Percentiles rank a stretch among this genome's conserved stretches.
Evolutionary conservation across 805 yeast genomes (phyloP).

Genomic region (Yamadazyma paraphyllophila): DNA sequence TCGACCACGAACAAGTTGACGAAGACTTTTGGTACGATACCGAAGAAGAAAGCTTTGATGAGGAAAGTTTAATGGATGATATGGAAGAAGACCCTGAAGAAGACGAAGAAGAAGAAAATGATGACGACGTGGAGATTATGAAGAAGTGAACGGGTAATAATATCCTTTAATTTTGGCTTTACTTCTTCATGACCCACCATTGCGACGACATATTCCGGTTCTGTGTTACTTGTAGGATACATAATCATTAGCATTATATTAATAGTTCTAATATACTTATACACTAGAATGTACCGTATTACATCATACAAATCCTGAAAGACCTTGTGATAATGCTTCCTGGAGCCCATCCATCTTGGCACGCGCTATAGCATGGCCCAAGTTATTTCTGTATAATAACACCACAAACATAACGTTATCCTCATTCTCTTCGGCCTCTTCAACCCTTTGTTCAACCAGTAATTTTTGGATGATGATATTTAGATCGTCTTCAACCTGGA

Average conservation of each 20-base stretch:
- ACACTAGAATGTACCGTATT: background rate
- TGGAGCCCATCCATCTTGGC: slow-evolving; percentile 32
- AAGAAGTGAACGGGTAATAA: background rate
- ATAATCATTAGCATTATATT: slow-evolving; percentile 9
- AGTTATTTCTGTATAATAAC: slow-evolving; percentile 28
- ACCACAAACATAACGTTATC: slow-evolving; percentile 23
- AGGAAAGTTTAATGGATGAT: slow-evolving; percentile 48
- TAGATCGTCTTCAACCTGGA: slow-evolving; percentile 24
- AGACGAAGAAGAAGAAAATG: slow-evolving; percentile 61
- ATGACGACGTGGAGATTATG: slow-evolving; percentile 20
- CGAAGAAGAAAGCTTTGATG: slow-evolving; percentile 46
- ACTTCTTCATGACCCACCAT: background rate
- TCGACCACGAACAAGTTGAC: slow-evolving; percentile 59
- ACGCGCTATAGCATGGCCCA: slow-evolving; percentile 34
- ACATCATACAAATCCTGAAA: slow-evolving; percentile 26
- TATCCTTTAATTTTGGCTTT: too few species aligned
- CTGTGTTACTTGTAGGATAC: slow-evolving; percentile 1
- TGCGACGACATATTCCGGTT: background rate
- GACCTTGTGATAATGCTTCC: slow-evolving; percentile 30
- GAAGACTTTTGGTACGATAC: slow-evolving; percentile 83
- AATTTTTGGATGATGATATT: slow-evolving; percentile 24
- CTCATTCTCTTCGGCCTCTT: slow-evolving; percentile 2
- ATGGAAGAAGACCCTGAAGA: slow-evolving; percentile 52
- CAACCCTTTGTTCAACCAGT: background rate
- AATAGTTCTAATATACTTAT: slow-evolving; percentile 2